These are phyloP conservation scores for Zea luxurians DNA, from an alignment of 176 grass and related monocot genomes.

Conservation along the genomic window DNA sequence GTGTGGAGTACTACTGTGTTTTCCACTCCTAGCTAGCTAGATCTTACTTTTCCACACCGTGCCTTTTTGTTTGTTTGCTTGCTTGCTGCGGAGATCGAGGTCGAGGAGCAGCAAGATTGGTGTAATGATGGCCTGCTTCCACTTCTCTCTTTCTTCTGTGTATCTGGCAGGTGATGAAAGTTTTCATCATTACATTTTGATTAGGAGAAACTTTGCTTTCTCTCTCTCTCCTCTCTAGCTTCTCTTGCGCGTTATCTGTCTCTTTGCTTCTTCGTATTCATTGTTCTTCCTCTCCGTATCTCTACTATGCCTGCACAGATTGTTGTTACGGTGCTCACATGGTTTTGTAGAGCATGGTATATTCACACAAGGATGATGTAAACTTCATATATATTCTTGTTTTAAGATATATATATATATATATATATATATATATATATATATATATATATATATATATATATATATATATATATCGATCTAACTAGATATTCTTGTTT, in stretches of 20 bases:
- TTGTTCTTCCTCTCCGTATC: background rate
- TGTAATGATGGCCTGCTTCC: slow-evolving; percentile 67
- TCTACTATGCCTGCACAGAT: background rate
- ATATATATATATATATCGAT: too few relatives aligned
- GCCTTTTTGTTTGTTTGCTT: slow-evolving; percentile 20
- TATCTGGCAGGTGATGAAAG: slow-evolving; percentile 55
- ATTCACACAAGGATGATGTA: background rate
- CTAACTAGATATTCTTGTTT: too few relatives aligned
- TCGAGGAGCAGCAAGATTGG: slow-evolving; percentile 51
- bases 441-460: too few relatives aligned
- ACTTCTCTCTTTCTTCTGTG: slow-evolving; percentile 41
- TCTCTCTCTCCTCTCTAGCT: too few relatives aligned
- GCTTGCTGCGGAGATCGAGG: slow-evolving; percentile 16
- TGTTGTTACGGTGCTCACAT: background rate
- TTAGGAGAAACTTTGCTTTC: slow-evolving; percentile 38
- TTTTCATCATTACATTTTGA: slow-evolving; percentile 68
- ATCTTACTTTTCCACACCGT: slow-evolving; percentile 29
- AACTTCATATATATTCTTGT: background rate
- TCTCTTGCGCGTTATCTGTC: background rate
- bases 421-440: too few relatives aligned
- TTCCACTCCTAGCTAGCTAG: too few relatives aligned
- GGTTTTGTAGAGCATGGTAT: background rate
- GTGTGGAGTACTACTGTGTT: background rate
- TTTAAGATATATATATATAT: slow-evolving; percentile 6
- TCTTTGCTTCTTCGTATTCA: background rate